Conservation (phyloP, 2,329 filamentous ascomycete genomes). For the Cordyceps farinosa region DNA sequence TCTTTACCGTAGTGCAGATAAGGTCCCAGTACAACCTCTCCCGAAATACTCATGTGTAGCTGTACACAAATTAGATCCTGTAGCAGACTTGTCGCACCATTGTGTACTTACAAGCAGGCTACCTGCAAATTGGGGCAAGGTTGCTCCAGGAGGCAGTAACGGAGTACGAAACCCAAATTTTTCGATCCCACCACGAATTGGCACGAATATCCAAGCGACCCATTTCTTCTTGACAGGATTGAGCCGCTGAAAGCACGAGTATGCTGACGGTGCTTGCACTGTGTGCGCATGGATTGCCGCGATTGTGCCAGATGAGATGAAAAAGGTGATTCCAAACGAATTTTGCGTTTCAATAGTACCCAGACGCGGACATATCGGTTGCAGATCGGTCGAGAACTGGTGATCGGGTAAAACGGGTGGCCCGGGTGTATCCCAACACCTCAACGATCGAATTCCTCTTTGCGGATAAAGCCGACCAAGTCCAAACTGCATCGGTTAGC, state of each 20-base stretch:
- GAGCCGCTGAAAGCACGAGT: slow-evolving; percentile 10
- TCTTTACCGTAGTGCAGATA: slow-evolving; percentile 5
- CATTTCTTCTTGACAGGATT: slow-evolving; percentile 14
- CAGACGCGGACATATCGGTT: not conserved
- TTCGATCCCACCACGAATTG: not conserved
- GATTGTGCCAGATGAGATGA: slow-evolving; percentile 11
- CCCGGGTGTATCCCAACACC: slow-evolving; percentile 11
- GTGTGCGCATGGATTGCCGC: slow-evolving; percentile 14
- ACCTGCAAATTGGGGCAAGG: slow-evolving; percentile 4
- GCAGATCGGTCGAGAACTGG: not conserved
- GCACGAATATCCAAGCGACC: slow-evolving; percentile 14
- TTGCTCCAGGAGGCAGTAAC: slow-evolving; percentile 4
- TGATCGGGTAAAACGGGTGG: slow-evolving; percentile 6
- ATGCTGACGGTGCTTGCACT: slow-evolving; percentile 7
- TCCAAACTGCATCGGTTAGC: slow-evolving; percentile 6
- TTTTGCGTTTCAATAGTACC: slow-evolving; percentile 9
- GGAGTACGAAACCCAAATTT: slow-evolving; percentile 13
- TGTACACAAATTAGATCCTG: not conserved
- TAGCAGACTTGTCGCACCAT: not conserved
- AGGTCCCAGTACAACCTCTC: slow-evolving; percentile 7
- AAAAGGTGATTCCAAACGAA: slow-evolving; percentile 14
- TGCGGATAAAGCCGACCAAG: slow-evolving; percentile 7
- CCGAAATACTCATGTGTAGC: slow-evolving; percentile 4
- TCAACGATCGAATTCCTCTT: not conserved
- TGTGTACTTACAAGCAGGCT: slow-evolving; percentile 4